A percentile compares a stretch with the other conserved stretches of the same genome.
These are phyloP conservation scores for Sordariomycetes sp. DNA, from an alignment of 2,329 filamentous ascomycete species.

Conservation along the genomic window DNA sequence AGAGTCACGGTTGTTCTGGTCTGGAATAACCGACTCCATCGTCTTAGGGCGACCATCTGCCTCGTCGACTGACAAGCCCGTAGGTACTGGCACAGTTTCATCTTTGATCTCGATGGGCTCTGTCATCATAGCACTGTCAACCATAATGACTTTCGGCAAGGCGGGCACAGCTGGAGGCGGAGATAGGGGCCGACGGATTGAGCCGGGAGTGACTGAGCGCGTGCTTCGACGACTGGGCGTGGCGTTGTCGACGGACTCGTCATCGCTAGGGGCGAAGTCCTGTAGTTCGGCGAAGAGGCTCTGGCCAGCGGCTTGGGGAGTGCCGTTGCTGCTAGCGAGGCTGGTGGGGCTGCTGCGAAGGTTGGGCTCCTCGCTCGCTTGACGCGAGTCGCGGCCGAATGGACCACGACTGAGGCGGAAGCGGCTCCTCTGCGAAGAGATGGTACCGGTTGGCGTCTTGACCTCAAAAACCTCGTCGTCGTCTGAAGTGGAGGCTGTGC, in stretches of 20 bases:
- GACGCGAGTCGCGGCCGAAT: constrained; percentile 48
- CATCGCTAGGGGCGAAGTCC: constrained; percentile 67
- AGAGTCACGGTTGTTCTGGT: constrained; percentile 12
- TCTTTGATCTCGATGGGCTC: constrained; percentile 37
- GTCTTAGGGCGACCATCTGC: constrained; percentile 27
- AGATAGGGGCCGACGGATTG: constrained; percentile 31
- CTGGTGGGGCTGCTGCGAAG: constrained; percentile 46
- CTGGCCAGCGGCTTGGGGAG: constrained; percentile 49
- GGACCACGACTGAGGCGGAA: constrained; percentile 60
- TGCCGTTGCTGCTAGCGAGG: constrained; percentile 38
- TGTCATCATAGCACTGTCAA: constrained; percentile 53
- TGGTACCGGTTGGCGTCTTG: constrained; percentile 53
- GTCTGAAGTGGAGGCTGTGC: constrained; percentile 79
- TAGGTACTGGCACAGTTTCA: neutral
- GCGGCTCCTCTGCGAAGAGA: constrained; percentile 59
- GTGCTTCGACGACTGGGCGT: constrained; percentile 45
- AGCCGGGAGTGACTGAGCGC: constrained; percentile 39
- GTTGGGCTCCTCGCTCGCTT: constrained; percentile 48
- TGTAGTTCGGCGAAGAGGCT: constrained; percentile 88
- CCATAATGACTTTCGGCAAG: constrained; percentile 44
- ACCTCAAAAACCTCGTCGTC: constrained; percentile 49
- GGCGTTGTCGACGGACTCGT: constrained; percentile 50
- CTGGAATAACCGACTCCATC: constrained; percentile 29
- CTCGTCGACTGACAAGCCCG: constrained; percentile 14
- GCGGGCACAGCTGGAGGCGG: constrained; percentile 39